Evolutionary conservation across 371 early-diverging fungal species (phyloP), one percentile per base, ranked within the genome.

Genomic region (Mucor piriformis): DNA sequence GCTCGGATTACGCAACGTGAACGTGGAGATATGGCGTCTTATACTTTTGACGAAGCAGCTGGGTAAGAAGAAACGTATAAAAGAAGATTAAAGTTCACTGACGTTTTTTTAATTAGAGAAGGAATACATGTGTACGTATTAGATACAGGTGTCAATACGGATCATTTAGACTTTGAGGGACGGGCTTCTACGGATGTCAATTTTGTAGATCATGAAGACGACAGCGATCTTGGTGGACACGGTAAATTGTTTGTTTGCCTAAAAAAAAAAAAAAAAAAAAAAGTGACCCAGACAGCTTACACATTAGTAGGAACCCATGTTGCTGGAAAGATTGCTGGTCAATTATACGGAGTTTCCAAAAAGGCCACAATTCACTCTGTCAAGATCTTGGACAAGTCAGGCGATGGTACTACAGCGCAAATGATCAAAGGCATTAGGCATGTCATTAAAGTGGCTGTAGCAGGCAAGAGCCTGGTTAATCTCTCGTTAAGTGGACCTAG

Each of bases 121-220:
- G 87, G 83, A 13, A 81, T 88, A 18, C 73, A 74, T 38, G 87
- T 83, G 12, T 88, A 85, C 64, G 82, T 92, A 6, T 59, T 92
- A 32, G 92, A 92, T 64, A 88, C 90, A 7, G 92, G 92, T 42
- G 76, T 92, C 34, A 72, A 84, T 64, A 70, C 82, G 23, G 67
- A 82, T 5, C 96, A 97, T 68, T 81, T 70, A 13, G 96, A 97
- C 61, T 92, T 96, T 70, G 88, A 87, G 61, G 95, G 94, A 47
- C 85, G 95, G 11, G 97, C 94, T 32, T 66, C 59, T 37, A 73
- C 70, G 61, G 92, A 89, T 15, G 79, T 73, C 47, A 88, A 84
- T 50, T 84, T 85, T 61, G 70, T 85, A 15, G 27, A 61, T 1
- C 57, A 60, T 21, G 82, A 81, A 50, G 56, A 53, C 6, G 68